phyloP scores from a whole-genome alignment of 176 grass and related monocot genomes.

The Hsuehochloa calcarea region DNA sequence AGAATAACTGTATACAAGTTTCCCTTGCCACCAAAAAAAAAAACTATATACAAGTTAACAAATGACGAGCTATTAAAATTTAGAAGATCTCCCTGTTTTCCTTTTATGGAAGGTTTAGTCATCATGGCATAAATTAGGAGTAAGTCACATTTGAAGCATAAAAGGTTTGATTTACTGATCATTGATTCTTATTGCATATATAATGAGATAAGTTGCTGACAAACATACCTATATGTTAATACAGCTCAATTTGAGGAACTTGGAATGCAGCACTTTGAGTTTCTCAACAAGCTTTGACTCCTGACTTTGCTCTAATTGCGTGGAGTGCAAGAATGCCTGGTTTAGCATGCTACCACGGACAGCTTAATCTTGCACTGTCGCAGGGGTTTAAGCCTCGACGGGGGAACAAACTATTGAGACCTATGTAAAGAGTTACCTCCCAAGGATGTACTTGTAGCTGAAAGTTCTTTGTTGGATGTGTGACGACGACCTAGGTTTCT shows the following conservation, averaged over 20 bases:
- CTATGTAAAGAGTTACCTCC: neutral
- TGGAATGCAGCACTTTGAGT: slow-evolving; percentile 82
- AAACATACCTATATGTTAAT: slow-evolving; percentile 30
- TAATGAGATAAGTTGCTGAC: neutral
- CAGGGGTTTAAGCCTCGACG: neutral
- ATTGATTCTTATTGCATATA: neutral
- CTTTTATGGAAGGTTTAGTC: neutral
- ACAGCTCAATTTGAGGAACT: slow-evolving; percentile 89
- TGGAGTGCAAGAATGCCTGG: neutral
- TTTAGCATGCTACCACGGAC: neutral
- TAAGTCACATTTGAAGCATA: neutral
- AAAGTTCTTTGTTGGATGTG: slow-evolving; percentile 12
- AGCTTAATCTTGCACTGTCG: neutral
- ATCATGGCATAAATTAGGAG: neutral
- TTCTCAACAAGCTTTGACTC: slow-evolving; percentile 75
- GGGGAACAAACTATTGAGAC: neutral
- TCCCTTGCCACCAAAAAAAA: neutral
- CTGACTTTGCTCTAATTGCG: slow-evolving; percentile 8
- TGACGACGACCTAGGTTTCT: slow-evolving; percentile 29
- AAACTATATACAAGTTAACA: neutral
- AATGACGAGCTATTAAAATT: neutral
- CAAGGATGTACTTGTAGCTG: slow-evolving; percentile 14
- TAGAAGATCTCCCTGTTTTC: neutral
- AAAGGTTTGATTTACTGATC: neutral
- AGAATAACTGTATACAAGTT: neutral